Evolutionary conservation across 805 yeast species (phyloP).

Genomic region (Debaryomyces castellii): DNA sequence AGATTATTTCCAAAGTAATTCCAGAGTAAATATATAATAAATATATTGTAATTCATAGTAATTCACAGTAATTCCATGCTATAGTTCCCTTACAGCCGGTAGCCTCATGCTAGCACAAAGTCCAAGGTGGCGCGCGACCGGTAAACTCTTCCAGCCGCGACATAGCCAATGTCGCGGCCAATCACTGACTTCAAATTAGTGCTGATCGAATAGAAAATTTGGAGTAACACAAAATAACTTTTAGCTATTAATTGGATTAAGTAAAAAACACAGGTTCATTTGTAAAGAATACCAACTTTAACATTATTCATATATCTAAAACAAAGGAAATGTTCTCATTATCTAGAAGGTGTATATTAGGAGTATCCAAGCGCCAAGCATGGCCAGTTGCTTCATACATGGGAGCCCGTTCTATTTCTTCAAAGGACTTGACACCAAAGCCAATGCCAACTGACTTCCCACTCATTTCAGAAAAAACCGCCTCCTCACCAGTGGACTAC

Average conservation of each 20-base stretch:
- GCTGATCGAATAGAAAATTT: constrained; percentile 29
- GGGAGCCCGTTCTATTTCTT: constrained; percentile 27
- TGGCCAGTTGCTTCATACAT: constrained; percentile 13
- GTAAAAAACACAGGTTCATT: neutral
- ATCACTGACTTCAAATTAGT: constrained; percentile 31
- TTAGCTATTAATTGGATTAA: neutral
- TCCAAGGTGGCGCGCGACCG: too few relatives aligned
- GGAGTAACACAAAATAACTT: constrained; percentile 8
- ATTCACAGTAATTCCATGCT: too few relatives aligned
- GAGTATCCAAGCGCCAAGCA: constrained; percentile 17
- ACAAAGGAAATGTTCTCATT: constrained; percentile 24
- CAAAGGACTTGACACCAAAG: constrained; percentile 49
- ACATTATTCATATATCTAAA: neutral
- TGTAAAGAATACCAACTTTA: neutral
- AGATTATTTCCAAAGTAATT: too few relatives aligned
- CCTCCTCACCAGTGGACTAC: constrained; percentile 64
- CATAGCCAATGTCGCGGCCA: constrained; percentile 23
- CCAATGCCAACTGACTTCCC: constrained; percentile 67
- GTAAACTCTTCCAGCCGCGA: too few relatives aligned
- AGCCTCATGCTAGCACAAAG: too few relatives aligned
- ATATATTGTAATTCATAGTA: too few relatives aligned
- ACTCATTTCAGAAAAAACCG: constrained; percentile 61
- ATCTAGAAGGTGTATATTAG: constrained; percentile 24
- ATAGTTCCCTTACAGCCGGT: too few relatives aligned
- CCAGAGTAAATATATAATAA: too few relatives aligned